Conservation (phyloP, 768 basidiomycete species). For the Hemileccinum rubropunctum region DNA sequence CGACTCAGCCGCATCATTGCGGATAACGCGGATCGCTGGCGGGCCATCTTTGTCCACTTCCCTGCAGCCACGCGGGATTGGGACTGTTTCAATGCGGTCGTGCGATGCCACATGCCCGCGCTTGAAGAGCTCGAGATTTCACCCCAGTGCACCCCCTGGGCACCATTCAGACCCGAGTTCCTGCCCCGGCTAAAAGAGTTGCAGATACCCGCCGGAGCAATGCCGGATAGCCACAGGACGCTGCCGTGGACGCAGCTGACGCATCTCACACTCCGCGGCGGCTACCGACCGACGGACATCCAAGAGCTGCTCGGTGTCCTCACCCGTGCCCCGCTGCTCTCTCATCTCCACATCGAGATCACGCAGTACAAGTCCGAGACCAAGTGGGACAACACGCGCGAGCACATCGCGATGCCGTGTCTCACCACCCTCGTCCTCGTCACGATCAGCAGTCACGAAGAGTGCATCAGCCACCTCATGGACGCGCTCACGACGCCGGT, state of each 20-base stretch:
- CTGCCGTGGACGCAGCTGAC: slow-evolving; percentile 33
- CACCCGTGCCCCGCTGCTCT: slow-evolving; percentile 23
- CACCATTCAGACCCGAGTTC: slow-evolving; percentile 27
- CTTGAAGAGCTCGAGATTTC: slow-evolving; percentile 34
- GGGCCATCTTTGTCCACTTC: slow-evolving; percentile 31
- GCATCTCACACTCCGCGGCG: slow-evolving; percentile 31
- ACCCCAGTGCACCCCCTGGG: slow-evolving; percentile 31
- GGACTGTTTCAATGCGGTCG: slow-evolving; percentile 25
- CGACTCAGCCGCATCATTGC: slow-evolving; percentile 16
- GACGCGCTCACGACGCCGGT: slow-evolving; percentile 24
- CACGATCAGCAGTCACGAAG: slow-evolving; percentile 29
- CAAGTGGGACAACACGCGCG: slow-evolving; percentile 24
- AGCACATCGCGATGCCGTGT: slow-evolving; percentile 28
- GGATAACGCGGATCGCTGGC: slow-evolving; percentile 28
- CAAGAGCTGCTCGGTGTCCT: slow-evolving; percentile 26
- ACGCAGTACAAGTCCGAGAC: slow-evolving; percentile 28
- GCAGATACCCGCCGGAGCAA: slow-evolving; percentile 30
- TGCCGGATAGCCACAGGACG: slow-evolving; percentile 32
- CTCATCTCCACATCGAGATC: slow-evolving; percentile 31
- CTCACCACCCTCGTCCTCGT: slow-evolving; percentile 31
- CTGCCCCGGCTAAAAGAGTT: slow-evolving; percentile 23
- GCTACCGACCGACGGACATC: slow-evolving; percentile 27
- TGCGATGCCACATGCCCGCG: slow-evolving; percentile 21
- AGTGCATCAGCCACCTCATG: slow-evolving; percentile 24
- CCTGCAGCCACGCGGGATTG: slow-evolving; percentile 28